Evolutionary conservation across 768 basidiomycete species (phyloP), one percentile per base, ranked within the genome.

Genomic region (Lactarius quietus): DNA sequence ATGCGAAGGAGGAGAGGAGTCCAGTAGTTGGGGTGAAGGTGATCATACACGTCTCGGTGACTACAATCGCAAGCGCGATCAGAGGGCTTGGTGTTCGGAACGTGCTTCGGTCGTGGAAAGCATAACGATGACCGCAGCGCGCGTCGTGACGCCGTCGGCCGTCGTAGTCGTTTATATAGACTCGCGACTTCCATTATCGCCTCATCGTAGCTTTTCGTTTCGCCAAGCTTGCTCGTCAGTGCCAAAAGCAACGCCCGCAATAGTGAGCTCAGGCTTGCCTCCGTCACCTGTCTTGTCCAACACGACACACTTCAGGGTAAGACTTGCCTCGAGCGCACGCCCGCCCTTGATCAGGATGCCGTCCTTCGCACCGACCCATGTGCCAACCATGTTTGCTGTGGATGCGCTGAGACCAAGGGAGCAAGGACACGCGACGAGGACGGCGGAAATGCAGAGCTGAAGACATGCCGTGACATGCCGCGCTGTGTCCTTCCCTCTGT

Each of bases 371-470:
- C 97, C 97, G 63, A 98, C 87, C 1, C 97, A 96, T 0, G 96
- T 98, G 20, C 97, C 97, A 35, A 98, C 97, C 97, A 98, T 98
- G 77, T 98, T 94, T 2, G 96, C 97, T 0, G 97, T 98, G 1
- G 97, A 97, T 0, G 96, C 98, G 62, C 92, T 93, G 64, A 98
- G 82, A 6, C 96, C 97, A 38, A 99, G 83, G 0, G 97, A 96
- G 74, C 97, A 99, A 0, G 97, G 97, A 75, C 97, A 99, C 26
- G 97, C 96, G 59, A 99, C 95, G 57, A 99, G 97, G 64, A 99
- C 85, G 67, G 98, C 96, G 45, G 92, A 95, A 73, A 98, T 99
- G 76, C 96, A 98, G 72, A 99, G 87, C 78, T 96, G 94, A 55
- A 99, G 80, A 74, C 95, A 98, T 18, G 96, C 89, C 8, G 92